Percentiles rank a stretch among this genome's conserved stretches.
phyloP scores from a whole-genome alignment of 768 basidiomycete species.

The Rhodotorula toruloides region DNA sequence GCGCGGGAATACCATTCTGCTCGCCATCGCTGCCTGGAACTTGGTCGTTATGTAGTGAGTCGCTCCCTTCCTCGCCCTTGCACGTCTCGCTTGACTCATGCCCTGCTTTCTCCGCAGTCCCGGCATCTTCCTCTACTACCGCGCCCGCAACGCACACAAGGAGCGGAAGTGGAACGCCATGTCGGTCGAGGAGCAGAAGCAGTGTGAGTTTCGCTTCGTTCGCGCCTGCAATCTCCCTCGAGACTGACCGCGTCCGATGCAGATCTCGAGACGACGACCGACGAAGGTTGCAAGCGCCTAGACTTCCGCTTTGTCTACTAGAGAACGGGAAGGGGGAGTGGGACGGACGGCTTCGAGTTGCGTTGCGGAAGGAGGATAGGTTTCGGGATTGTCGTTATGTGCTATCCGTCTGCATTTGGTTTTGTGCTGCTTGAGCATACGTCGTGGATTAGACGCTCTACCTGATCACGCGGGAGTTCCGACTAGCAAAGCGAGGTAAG shows the following conservation, averaged over 20 bases:
- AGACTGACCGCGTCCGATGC: neutral
- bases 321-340: too few species aligned
- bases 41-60: slow-evolving; percentile 39
- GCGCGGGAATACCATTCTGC: slow-evolving; percentile 44
- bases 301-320: slow-evolving; percentile 41
- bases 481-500: too few species aligned
- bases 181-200: slow-evolving; percentile 41
- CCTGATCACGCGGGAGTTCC: too few species aligned
- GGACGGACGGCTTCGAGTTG: too few species aligned
- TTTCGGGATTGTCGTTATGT: too few species aligned
- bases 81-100: slow-evolving; percentile 27
- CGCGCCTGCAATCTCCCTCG: too few species aligned
- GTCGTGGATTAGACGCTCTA: too few species aligned
- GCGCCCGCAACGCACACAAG: slow-evolving; percentile 40
- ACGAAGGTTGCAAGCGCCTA: slow-evolving; percentile 44
- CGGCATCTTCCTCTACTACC: slow-evolving; percentile 13
- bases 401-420: too few species aligned
- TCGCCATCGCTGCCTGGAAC: slow-evolving; percentile 46
- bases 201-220: slow-evolving; percentile 26
- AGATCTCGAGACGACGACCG: slow-evolving; percentile 46
- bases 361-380: too few species aligned
- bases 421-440: too few species aligned
- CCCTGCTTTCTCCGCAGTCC: neutral
- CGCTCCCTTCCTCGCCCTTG: neutral
- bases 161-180: slow-evolving; percentile 44